phyloP scores from a whole-genome alignment of 192 early-diverging fungal genomes.

The Rhizophagus clarus region DNA sequence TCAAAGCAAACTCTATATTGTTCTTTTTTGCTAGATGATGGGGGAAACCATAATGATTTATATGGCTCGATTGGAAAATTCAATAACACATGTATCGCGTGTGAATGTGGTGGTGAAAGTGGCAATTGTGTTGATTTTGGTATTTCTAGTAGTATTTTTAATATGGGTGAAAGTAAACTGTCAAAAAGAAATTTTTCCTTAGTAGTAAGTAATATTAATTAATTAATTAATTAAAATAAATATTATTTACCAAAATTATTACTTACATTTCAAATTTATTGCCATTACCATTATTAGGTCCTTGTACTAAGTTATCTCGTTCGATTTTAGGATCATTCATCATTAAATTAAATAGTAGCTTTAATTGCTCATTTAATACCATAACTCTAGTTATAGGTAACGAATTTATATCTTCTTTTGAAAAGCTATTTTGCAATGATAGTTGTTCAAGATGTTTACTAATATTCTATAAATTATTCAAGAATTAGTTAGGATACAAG shows the following conservation, averaged over 20 bases:
- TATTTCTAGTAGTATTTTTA: constrained; percentile 44
- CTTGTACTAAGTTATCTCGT: constrained; percentile 29
- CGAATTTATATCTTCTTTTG: not conserved
- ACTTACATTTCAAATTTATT: constrained; percentile 42
- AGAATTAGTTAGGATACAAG: constrained; percentile 19
- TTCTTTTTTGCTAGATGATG: constrained; percentile 30
- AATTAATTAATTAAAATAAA: not conserved
- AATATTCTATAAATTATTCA: constrained; percentile 2
- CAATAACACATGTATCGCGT: constrained; percentile 77
- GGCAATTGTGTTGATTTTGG: constrained; percentile 48
- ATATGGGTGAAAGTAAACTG: constrained; percentile 47
- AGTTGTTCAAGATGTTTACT: constrained; percentile 18
- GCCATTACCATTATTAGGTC: not conserved
- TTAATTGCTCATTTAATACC: constrained; percentile 54
- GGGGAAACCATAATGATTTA: constrained; percentile 36
- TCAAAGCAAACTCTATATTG: constrained; percentile 33
- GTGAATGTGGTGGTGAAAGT: constrained; percentile 71
- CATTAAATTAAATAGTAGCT: constrained; percentile 58
- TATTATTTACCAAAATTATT: not conserved
- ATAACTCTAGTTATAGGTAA: constrained; percentile 43
- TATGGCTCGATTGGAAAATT: constrained; percentile 49
- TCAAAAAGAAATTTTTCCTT: not conserved
- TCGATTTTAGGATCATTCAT: constrained; percentile 41
- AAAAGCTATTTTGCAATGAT: not conserved
- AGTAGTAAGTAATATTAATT: not conserved